Base-by-base conservation (phyloP, 2,329 filamentous ascomycete genomes). In the Colletotrichum sp. region DNA sequence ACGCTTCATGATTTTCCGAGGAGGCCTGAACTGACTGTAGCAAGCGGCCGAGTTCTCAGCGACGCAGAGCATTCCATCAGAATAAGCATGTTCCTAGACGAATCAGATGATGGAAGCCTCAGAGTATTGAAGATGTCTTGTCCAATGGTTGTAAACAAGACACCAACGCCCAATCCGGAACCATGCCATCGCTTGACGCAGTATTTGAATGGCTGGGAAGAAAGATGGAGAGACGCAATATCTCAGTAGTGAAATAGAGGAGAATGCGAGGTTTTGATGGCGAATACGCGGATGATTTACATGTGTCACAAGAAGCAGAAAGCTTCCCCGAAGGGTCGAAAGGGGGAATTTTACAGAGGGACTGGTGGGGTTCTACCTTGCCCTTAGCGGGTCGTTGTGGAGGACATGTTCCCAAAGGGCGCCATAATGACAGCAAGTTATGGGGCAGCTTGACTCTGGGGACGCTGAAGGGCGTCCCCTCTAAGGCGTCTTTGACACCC, bases 401-500 rank as follows among this genome's bases (percentile, higher is more conserved):
- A 34, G 55, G 68, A 70, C 30, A 24, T 36, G 10, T 39, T 0
- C 26, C 57, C 57, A 60, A 62, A 70, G 68, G 68, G 68, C 68
- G 68, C 68, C 57, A 34, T 28, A 63, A 52, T 62, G 57, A 63
- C 68, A 55, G 16, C 18, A 30, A 9, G 12, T 16, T 12, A 63
- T 24, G 68, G 67, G 57, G 68, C 55, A 13, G 0, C 26, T 16
- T 16, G 57, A n/a, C 18, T 8, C 32, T 60, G 32, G 16, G 32
- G 52, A 2, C 30, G 65, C 44, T 68, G 16, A 39, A 44, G 32
- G 32, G 68, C 68, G 57, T 16, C 57, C 57, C 24, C 21, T 34
- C 24, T 9, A 52, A 34, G 68, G 68, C 57, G 68, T 70, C 26
- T n/a, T 70, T 70, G 68, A 70, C 68, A 70, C 68, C 68, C 68